Evolutionary conservation across 1,284 basidiomycete species (phyloP), one percentile per base, ranked within the genome.

Genomic region (Sporisorium reilianum): DNA sequence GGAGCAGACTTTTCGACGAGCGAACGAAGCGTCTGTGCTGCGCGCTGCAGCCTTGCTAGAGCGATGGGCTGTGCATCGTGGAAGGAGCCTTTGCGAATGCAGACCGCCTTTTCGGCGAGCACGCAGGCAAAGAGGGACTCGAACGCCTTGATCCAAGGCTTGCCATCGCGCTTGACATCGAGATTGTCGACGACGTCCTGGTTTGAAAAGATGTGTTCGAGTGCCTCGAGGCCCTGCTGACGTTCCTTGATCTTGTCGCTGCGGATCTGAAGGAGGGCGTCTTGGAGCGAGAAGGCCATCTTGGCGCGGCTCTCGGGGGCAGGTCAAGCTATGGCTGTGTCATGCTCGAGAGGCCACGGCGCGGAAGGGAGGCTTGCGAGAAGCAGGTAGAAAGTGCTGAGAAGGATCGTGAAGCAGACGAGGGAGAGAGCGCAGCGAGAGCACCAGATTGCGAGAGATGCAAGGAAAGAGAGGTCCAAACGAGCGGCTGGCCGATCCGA

Each of bases 101-200:
- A 87, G 16, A 87, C 86, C 5, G 77, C 80, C 83, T 89, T 90
- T 85, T 96, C 93, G 63, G 86, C 87, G 20, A 87, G 79, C 50
- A 94, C 90, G 11, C 89, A 86, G 12, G 86, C 85, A 83, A 93
- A 94, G 11, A 95, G 86, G 22, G 89, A 89, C 79, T 93, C 89
- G 78, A 92, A 93, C 2, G 94, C 86, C 9, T 88, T 86, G 36
- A 91, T 85, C 93, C 93, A 96, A 23, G 84, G 76, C 46, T 63
- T 71, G 36, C 81, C 80, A 32, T 86, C 85, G 9, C 88, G 89
- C 25, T 89, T 85, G 11, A 85, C 82, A 23, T 87, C 88, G 71
- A 92, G 87, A 46, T 88, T 89, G 36, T 87, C 85, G 40, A 91
- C 85, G 12, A 88, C 87, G 53, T 85, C 83, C 53, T 88, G 86